phyloP scores from a whole-genome alignment of 495 filamentous ascomycete species.

The Penicillium longicatenatum region DNA sequence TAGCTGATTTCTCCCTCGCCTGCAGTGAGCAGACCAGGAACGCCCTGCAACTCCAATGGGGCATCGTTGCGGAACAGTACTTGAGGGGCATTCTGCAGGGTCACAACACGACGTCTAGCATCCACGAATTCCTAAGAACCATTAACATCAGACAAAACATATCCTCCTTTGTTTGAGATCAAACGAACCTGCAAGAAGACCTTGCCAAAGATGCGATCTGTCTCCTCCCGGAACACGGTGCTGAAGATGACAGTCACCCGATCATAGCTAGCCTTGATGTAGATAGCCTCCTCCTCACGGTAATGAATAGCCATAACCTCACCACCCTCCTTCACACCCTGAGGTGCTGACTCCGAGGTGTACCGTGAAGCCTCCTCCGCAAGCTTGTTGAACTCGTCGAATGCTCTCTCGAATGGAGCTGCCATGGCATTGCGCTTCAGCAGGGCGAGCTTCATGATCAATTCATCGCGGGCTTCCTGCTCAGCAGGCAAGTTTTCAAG shows the following conservation, averaged over 20 bases:
- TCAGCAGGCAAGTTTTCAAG: constrained; percentile 81
- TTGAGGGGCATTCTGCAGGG: constrained; percentile 96
- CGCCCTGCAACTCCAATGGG: constrained; percentile 83
- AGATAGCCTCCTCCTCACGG: constrained; percentile 98
- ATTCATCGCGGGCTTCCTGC: constrained; percentile 76
- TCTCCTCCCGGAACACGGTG: constrained; percentile 96
- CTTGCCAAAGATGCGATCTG: constrained; percentile 94
- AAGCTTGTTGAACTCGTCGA: constrained; percentile 85
- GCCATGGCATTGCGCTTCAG: constrained; percentile 98
- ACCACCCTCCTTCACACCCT: constrained; percentile 83
- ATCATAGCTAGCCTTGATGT: constrained; percentile 95
- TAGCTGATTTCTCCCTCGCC: constrained; percentile 87
- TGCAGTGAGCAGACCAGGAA: constrained; percentile 74
- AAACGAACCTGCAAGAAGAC: constrained; percentile 71
- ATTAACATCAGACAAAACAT: constrained; percentile 2
- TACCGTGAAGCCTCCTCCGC: constrained; percentile 87
- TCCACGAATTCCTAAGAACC: constrained; percentile 86
- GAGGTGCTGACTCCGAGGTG: constrained; percentile 86
- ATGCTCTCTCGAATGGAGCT: constrained; percentile 94
- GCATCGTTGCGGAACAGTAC: constrained; percentile 97
- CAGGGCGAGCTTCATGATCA: constrained; percentile 81
- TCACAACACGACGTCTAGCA: constrained; percentile 74
- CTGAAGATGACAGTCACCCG: constrained; percentile 99
- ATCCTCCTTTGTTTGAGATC: not conserved
- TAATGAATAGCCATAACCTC: constrained; percentile 97